Conservation (phyloP, 2,329 filamentous ascomycete species). For the Hypocrella siamensis region DNA sequence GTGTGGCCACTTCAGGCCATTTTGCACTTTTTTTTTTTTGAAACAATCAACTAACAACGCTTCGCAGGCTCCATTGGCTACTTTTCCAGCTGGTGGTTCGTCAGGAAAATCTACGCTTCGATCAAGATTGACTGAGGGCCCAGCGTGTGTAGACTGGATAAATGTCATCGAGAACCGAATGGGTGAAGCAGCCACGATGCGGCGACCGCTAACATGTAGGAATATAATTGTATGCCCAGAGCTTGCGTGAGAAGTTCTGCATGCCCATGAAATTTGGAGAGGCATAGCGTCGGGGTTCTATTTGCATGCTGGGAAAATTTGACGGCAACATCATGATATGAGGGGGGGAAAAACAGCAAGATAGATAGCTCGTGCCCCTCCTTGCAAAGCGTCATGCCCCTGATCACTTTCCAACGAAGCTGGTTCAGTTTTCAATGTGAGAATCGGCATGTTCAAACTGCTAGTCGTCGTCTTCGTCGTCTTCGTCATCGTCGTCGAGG, state of each 20-base stretch:
- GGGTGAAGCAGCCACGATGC: too few relatives aligned
- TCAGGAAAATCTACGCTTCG: slow-evolving; percentile 86
- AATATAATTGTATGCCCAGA: slow-evolving; percentile 12
- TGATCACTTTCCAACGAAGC: background rate
- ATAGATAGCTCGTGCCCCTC: too few relatives aligned
- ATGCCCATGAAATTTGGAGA: too few relatives aligned
- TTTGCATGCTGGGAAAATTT: background rate
- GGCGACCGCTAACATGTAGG: too few relatives aligned
- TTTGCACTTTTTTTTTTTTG: too few relatives aligned
- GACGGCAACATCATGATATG: slow-evolving; percentile 1
- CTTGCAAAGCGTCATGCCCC: too few relatives aligned
- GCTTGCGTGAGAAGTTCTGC: too few relatives aligned
- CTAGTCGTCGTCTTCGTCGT: slow-evolving; percentile 14
- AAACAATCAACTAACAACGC: slow-evolving; percentile 1
- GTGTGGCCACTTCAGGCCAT: too few relatives aligned
- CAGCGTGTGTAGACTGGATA: too few relatives aligned
- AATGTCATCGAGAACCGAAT: too few relatives aligned
- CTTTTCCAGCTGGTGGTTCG: slow-evolving; percentile 88
- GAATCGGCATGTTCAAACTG: too few relatives aligned
- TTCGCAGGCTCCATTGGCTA: slow-evolving; percentile 77
- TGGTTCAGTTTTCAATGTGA: background rate
- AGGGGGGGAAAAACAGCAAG: too few relatives aligned
- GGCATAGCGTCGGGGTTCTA: background rate
- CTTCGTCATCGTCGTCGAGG: slow-evolving; percentile 31
- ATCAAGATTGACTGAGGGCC: slow-evolving; percentile 86